phyloP scores from a whole-genome alignment of 768 basidiomycete genomes.

The Russula olivacea region DNA sequence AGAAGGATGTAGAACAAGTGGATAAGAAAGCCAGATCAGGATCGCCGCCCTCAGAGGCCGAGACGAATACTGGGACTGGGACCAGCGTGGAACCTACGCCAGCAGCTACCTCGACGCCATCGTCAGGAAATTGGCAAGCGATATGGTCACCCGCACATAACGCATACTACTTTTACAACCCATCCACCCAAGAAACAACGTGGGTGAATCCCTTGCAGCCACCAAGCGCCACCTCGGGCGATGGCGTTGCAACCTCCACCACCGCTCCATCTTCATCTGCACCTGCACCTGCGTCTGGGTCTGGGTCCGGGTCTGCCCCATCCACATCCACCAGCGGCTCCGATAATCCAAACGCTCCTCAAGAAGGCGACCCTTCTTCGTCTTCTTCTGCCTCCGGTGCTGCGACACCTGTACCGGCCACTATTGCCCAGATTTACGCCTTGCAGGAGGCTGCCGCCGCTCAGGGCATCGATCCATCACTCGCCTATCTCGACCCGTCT shows the following conservation, averaged over 20 bases:
- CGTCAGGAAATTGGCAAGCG: slow-evolving; percentile 60
- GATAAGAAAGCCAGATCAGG: neutral
- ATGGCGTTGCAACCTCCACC: slow-evolving; percentile 1
- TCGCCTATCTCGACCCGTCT: slow-evolving; percentile 75
- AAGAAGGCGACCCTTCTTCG: slow-evolving; percentile 26
- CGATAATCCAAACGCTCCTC: slow-evolving; percentile 23
- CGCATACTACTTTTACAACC: slow-evolving; percentile 83
- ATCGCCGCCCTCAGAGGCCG: neutral
- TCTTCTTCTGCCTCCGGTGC: slow-evolving; percentile 30
- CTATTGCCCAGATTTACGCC: slow-evolving; percentile 38
- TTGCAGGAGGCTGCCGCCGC: slow-evolving; percentile 66
- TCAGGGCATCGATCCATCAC: slow-evolving; percentile 76
- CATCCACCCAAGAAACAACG: slow-evolving; percentile 70
- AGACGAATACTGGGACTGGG: neutral
- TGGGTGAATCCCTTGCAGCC: slow-evolving; percentile 71
- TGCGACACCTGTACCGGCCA: slow-evolving; percentile 23
- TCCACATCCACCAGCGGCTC: slow-evolving; percentile 27
- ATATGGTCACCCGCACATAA: slow-evolving; percentile 72
- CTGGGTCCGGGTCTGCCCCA: slow-evolving; percentile 24
- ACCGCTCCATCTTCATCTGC: slow-evolving; percentile 11
- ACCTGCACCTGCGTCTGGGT: neutral
- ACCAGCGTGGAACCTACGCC: neutral
- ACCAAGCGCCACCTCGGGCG: slow-evolving; percentile 6
- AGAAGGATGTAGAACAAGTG: neutral
- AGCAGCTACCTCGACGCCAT: slow-evolving; percentile 17